phyloP scores from a whole-genome alignment of 169 alveolate species.

The Eimeria sp. region DNA sequence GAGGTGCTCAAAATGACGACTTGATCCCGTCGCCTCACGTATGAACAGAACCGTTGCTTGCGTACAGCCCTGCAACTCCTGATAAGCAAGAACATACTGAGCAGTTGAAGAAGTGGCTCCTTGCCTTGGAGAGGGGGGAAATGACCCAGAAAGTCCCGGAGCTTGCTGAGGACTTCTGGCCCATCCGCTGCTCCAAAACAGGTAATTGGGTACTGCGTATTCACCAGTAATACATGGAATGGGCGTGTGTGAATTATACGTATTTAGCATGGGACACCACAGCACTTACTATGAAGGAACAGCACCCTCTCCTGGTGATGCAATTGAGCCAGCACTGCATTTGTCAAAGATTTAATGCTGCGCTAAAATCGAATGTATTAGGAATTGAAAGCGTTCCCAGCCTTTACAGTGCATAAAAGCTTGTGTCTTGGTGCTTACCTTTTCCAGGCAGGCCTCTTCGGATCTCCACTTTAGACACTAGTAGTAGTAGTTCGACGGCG shows the following conservation, averaged over 20 bases:
- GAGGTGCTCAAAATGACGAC: neutral
- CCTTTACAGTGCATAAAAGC: neutral
- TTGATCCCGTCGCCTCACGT: neutral
- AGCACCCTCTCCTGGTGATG: neutral
- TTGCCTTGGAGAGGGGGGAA: conserved; percentile 29
- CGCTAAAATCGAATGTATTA: neutral
- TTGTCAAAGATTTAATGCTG: too few relatives aligned
- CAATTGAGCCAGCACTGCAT: neutral
- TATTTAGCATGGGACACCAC: neutral
- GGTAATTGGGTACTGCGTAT: neutral
- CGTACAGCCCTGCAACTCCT: conserved; percentile 69
- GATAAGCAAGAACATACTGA: conserved; percentile 42
- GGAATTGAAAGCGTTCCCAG: neutral
- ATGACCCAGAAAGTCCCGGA: conserved; percentile 7
- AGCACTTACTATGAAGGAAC: neutral
- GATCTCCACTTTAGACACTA: neutral
- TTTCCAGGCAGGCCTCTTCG: conserved; percentile 26
- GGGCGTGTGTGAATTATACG: neutral
- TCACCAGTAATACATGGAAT: neutral
- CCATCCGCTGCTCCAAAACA: conserved; percentile 10
- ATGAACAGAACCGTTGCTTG: neutral
- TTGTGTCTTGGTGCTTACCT: neutral
- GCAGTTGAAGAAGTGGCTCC: neutral
- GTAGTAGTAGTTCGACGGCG: neutral
- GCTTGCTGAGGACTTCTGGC: conserved; percentile 9